Base-by-base conservation (phyloP, 306 rosid species). In the Begonia peltatifolia region DNA sequence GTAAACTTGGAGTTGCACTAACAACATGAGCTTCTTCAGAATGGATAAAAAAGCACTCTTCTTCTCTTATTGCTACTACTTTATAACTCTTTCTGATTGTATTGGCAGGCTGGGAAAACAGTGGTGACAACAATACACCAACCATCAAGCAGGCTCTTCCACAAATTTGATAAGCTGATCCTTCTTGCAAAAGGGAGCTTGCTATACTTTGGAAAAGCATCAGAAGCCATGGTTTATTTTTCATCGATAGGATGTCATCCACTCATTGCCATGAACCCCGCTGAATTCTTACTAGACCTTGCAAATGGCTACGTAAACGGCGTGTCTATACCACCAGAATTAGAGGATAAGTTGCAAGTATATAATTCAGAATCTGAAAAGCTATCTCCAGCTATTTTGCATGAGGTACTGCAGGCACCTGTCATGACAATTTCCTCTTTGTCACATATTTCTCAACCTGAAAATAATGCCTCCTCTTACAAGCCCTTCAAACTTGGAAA, bases 91-190 rank as follows among this genome's bases (percentile, higher is more conserved):
- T 43, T 25, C 36, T 15, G 44, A 47, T 10, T 41, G 7, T 58
- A 47, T 25, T 79, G 52, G 63, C 76, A 89, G 97, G 92, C 88
- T 42, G 99, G 95, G 10, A 90, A 90, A 67, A 86, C 99, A 56
- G 96, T 86, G 55, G 84, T 86, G 64, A 90, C 96, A 48, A 86
- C 99, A 50, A 90, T 90, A 54, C 99, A 90, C 69, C 99, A 90
- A 63, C 99, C 99, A 53, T 90, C 99, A 43, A 90, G 99, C 70
- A 76, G 99, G 61, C 84, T 86, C 14, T 90, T 90, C 61, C 94
- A 86, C 81, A 90, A 77, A 69, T 90, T 90, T 42, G 99, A 86
- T 66, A 90, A 90, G 75, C 75, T 90, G 68, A 86, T 90, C 61
- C 94, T 90, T 70, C 84, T 90, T 13, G 99, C 95, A 35, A 90